These are phyloP conservation scores for Lupinus albus DNA, from an alignment of 306 rosid species.

Conservation along the genomic window DNA sequence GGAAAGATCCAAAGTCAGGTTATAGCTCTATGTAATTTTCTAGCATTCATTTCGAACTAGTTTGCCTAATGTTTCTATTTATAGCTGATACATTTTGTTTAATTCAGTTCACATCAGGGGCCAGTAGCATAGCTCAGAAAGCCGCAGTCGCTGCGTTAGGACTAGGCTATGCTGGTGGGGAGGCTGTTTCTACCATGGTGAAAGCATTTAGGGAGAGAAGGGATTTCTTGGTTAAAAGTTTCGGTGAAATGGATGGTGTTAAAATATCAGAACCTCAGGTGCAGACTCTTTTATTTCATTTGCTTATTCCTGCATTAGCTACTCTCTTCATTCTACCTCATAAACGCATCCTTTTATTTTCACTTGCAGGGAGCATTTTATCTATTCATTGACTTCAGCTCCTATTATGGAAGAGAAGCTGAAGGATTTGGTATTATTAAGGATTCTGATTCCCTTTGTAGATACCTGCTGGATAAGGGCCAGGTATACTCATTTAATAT, in stretches of 20 bases:
- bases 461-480: conserved; percentile 77
- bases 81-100: conserved; percentile 41
- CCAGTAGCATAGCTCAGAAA: conserved; percentile 92
- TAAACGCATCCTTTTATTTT: conserved; percentile 1
- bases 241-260: conserved; percentile 73
- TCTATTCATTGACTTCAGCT: conserved; percentile 85
- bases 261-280: conserved; percentile 90
- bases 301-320: conserved; percentile 19
- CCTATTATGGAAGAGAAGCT: conserved; percentile 75
- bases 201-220: conserved; percentile 90
- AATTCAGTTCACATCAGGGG: conserved; percentile 83
- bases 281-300: conserved; percentile 26
- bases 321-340: conserved; percentile 1
- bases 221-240: conserved; percentile 84
- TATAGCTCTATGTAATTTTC: conserved; percentile 2
- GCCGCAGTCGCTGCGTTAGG: conserved; percentile 95
- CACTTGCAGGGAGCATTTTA: conserved; percentile 90
- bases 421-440: conserved; percentile 86
- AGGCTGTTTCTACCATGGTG: conserved; percentile 77
- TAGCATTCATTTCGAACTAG: conserved; percentile 31
- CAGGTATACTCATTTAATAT: conserved; percentile 60
- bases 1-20: conserved; percentile 97
- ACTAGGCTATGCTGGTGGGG: conserved; percentile 96
- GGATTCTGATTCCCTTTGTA: conserved; percentile 81
- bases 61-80: conserved; percentile 19